phyloP scores from a whole-genome alignment of 768 basidiomycete species.

The Crepidotus variabilis region DNA sequence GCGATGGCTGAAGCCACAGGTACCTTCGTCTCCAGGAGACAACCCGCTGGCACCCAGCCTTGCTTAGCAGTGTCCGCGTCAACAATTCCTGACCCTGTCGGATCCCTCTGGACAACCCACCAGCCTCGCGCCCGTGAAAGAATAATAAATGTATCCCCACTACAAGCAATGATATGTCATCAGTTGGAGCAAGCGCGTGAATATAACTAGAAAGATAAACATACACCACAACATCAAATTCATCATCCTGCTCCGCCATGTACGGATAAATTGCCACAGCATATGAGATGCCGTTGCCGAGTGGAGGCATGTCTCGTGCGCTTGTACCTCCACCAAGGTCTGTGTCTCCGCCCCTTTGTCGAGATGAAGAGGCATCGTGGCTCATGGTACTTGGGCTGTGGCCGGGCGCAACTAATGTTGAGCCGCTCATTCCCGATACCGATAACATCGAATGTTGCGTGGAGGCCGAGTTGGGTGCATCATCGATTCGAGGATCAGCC shows the following conservation, averaged over 20 bases:
- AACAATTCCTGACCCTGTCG: slow-evolving; percentile 75
- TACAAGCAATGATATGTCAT: slow-evolving; percentile 22
- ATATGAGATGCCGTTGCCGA: slow-evolving; percentile 71
- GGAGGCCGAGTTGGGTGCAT: slow-evolving; percentile 36
- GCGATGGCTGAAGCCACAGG: slow-evolving; percentile 87
- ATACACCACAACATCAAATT: slow-evolving; percentile 96
- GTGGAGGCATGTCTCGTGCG: slow-evolving; percentile 27
- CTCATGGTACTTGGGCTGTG: slow-evolving; percentile 15
- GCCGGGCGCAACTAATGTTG: slow-evolving; percentile 22
- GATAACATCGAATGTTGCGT: slow-evolving; percentile 28
- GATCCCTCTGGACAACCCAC: slow-evolving; percentile 99
- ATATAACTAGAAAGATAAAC: slow-evolving; percentile 24
- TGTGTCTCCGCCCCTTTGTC: slow-evolving; percentile 8
- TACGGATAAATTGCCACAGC: slow-evolving; percentile 99
- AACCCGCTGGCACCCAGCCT: slow-evolving; percentile 98
- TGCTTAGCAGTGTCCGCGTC: slow-evolving; percentile 77
- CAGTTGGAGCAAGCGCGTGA: slow-evolving; percentile 6
- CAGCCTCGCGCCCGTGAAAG: slow-evolving; percentile 93
- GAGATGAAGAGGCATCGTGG: slow-evolving; percentile 22
- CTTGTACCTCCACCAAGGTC: slow-evolving; percentile 16
- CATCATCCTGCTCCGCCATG: slow-evolving; percentile 97
- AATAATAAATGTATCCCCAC: slow-evolving; percentile 92
- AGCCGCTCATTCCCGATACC: slow-evolving; percentile 21
- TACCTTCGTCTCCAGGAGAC: slow-evolving; percentile 87
- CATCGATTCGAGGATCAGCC: slow-evolving; percentile 31